Percentiles rank a stretch among this genome's conserved stretches.
Evolutionary conservation across 176 grass and related monocot genomes (phyloP).

Genomic region (Poa pratensis): DNA sequence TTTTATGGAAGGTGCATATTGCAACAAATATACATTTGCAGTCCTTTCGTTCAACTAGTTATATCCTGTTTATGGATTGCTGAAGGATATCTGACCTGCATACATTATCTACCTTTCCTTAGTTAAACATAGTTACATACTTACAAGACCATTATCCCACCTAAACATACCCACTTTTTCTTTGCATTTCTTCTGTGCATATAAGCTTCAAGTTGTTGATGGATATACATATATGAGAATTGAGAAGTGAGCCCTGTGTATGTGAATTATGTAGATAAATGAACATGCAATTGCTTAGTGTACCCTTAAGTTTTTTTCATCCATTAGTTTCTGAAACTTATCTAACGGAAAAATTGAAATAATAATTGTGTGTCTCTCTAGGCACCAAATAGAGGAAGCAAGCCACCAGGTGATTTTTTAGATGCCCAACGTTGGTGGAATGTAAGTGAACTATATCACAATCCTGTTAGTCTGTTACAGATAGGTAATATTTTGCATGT

Average conservation of each 20-base stretch:
- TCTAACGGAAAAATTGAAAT: background rate
- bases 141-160: background rate
- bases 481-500: background rate
- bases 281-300: slow-evolving; percentile 8
- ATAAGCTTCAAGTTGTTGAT: background rate
- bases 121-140: slow-evolving; percentile 26
- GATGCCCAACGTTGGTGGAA: slow-evolving; percentile 88
- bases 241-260: background rate
- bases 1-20: background rate
- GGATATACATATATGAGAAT: background rate
- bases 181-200: background rate
- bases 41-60: background rate
- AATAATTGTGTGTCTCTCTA: slow-evolving; percentile 44
- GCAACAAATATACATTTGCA: background rate
- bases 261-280: background rate
- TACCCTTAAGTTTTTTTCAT: background rate
- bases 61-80: slow-evolving; percentile 3
- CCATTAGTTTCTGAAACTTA: slow-evolving; percentile 5
- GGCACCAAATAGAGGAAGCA: slow-evolving; percentile 74
- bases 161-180: background rate
- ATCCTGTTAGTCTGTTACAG: background rate
- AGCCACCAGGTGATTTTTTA: slow-evolving; percentile 57
- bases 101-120: background rate
- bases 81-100: background rate
- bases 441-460: slow-evolving; percentile 60